Conservation (phyloP, 352 stramenopile species). For the Albugo laibachii region DNA sequence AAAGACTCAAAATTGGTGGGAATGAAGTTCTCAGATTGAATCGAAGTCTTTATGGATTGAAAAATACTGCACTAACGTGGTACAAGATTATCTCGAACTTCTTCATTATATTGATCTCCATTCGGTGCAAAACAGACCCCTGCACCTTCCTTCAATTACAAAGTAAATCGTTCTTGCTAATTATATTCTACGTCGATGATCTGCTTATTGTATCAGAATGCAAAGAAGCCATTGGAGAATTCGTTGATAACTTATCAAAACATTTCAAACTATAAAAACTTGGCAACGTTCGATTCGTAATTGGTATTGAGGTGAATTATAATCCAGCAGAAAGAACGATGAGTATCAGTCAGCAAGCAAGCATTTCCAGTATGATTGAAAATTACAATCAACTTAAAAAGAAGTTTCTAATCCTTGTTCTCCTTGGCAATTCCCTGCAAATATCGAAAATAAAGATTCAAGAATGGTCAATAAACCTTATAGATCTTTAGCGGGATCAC, state of each 20-base stretch:
- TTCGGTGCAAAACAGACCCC: not conserved
- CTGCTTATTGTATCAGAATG: not conserved
- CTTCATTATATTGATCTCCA: conserved; percentile 2
- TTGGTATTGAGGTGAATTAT: not conserved
- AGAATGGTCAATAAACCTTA: too few species aligned
- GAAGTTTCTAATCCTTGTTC: not conserved
- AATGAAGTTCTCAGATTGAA: conserved; percentile 10
- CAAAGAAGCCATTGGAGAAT: not conserved
- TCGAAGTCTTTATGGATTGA: conserved; percentile 15
- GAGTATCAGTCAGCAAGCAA: not conserved
- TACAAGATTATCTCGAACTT: conserved; percentile 9
- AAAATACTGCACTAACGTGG: conserved; percentile 15
- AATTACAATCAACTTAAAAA: not conserved
- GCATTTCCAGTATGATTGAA: not conserved
- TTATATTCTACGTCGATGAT: not conserved
- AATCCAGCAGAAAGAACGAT: not conserved
- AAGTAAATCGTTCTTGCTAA: not conserved
- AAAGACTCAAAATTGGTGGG: conserved; percentile 4
- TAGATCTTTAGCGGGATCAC: not conserved
- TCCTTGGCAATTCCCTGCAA: not conserved
- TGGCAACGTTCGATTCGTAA: too few species aligned
- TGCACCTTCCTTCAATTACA: not conserved
- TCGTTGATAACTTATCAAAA: not conserved
- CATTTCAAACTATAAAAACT: not conserved
- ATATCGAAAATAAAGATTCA: not conserved